Base-by-base conservation (phyloP, 345 rosid genomes). In the Xanthoceras sorbifolium region DNA sequence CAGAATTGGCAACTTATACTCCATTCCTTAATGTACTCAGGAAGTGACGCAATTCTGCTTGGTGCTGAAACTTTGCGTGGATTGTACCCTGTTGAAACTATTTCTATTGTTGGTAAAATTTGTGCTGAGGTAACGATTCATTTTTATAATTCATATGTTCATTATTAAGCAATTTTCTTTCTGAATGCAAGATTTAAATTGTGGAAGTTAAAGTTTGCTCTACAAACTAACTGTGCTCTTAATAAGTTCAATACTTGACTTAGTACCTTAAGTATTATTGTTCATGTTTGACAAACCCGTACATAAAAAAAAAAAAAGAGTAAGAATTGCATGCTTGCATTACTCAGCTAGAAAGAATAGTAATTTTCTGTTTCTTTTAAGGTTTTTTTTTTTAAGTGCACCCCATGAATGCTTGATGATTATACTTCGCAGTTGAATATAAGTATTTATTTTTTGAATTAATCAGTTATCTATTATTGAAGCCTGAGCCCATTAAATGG, bases 41-140 rank as follows among this genome's bases (percentile, higher is more conserved):
- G 99, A 85, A 86, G 96, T 82, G 99, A 95, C 89, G 96, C 99
- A 50, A 95, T 95, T 87, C 97, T 95, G 80, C 98, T 94, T 81
- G 98, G 98, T 83, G 98, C 98, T 78, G 98, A 94, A 85, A 94
- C 97, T 77, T 88, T 95, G 61, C 96, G 96, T 62, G 98, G 99
- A 75, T 75, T 95, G 55, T 95, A 95, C 78, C 98, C 99, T 55
- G 85, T 95, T 46, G 98, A 95, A 78, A 92, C 98, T 18, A 93
- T 93, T 77, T 90, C 98, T 42, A 93, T 74, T 32, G 95, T 94
- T 72, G 97, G 98, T 76, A 91, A 82, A 87, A 95, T 95, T 81
- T 95, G 99, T 87, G 82, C 90, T 25, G 99, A 95, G 97, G 98
- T 94, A 83, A 61, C 44, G 66, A 67, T 75, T 68, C 18, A 52